Evolutionary conservation across 2,329 filamentous ascomycete genomes (phyloP).

Genomic region (Colletotrichum sp.): DNA sequence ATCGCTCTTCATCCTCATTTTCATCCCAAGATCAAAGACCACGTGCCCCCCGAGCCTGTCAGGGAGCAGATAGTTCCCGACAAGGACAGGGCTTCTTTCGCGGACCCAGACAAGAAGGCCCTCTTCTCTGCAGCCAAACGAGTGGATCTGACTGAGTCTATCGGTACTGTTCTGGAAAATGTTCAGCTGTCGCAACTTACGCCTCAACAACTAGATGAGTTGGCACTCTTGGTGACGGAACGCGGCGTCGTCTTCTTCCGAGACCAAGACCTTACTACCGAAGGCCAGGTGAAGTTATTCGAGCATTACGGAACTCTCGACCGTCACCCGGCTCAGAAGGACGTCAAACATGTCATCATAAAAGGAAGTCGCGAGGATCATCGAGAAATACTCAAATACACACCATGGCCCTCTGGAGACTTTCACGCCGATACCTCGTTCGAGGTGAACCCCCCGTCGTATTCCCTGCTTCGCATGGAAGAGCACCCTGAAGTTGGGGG

Average conservation of each 20-base stretch:
- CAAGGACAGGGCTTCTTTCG: constrained; percentile 44
- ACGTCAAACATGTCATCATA: constrained; percentile 47
- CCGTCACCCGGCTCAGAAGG: constrained; percentile 50
- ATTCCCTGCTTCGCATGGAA: constrained; percentile 56
- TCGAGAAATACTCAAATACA: constrained; percentile 48
- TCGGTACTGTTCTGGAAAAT: constrained; percentile 42
- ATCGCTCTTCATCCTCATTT: constrained; percentile 50
- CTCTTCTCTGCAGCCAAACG: constrained; percentile 42
- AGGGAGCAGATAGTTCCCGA: constrained; percentile 31
- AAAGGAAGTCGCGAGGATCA: constrained; percentile 49
- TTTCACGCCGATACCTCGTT: constrained; percentile 57
- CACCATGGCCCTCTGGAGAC: constrained; percentile 49
- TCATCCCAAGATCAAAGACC: constrained; percentile 47
- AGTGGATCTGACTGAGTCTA: constrained; percentile 46
- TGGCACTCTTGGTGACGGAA: constrained; percentile 51
- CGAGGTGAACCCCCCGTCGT: constrained; percentile 55
- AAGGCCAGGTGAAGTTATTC: constrained; percentile 47
- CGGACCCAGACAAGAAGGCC: constrained; percentile 48
- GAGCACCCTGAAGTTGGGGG: constrained; percentile 52
- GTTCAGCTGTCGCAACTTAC: constrained; percentile 51
- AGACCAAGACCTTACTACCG: constrained; percentile 50
- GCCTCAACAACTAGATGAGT: constrained; percentile 51
- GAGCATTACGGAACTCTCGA: constrained; percentile 54
- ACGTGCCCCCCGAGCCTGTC: constrained; percentile 42
- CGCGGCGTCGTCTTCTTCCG: constrained; percentile 54